Percentiles rank a stretch among this genome's conserved stretches.
Conservation (phyloP, 169 alveolate species). For the Plasmodium chabaudi region DNA sequence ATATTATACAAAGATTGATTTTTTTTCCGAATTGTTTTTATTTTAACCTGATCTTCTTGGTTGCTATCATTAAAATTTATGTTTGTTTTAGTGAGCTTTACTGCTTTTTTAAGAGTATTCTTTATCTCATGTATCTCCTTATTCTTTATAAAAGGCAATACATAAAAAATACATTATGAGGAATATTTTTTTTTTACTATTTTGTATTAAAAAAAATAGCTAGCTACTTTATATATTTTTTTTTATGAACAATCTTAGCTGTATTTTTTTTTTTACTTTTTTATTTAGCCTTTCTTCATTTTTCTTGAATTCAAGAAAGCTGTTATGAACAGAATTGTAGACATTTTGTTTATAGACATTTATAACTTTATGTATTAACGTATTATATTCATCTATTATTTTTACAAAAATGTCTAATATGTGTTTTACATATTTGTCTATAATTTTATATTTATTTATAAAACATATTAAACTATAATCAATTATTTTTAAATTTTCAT, state of each 20-base stretch:
- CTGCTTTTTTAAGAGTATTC: slow-evolving; percentile 47
- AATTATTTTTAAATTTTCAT: slow-evolving; percentile 54
- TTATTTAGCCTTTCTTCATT: slow-evolving; percentile 31
- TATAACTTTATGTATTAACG: slow-evolving; percentile 35
- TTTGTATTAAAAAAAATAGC: background rate
- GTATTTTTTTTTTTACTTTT: slow-evolving; percentile 20
- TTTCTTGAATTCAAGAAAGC: slow-evolving; percentile 17
- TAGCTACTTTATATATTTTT: no score
- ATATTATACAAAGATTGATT: background rate
- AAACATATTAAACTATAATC: slow-evolving; percentile 62
- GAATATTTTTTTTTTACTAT: background rate
- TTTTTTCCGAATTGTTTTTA: background rate
- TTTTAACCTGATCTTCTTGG: background rate
- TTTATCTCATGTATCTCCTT: slow-evolving; percentile 52
- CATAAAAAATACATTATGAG: background rate
- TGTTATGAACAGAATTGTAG: slow-evolving; percentile 60
- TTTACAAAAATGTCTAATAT: slow-evolving; percentile 17
- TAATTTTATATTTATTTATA: slow-evolving; percentile 35
- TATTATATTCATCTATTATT: slow-evolving; percentile 44
- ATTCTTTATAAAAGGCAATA: slow-evolving; percentile 29
- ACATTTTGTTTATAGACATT: slow-evolving; percentile 27
- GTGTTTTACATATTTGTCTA: slow-evolving; percentile 26
- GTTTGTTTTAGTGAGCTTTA: slow-evolving; percentile 42
- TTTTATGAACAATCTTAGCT: background rate
- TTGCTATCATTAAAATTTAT: background rate